Conservation (phyloP, 371 early-diverging fungal genomes). For the Mortierella sp. region DNA sequence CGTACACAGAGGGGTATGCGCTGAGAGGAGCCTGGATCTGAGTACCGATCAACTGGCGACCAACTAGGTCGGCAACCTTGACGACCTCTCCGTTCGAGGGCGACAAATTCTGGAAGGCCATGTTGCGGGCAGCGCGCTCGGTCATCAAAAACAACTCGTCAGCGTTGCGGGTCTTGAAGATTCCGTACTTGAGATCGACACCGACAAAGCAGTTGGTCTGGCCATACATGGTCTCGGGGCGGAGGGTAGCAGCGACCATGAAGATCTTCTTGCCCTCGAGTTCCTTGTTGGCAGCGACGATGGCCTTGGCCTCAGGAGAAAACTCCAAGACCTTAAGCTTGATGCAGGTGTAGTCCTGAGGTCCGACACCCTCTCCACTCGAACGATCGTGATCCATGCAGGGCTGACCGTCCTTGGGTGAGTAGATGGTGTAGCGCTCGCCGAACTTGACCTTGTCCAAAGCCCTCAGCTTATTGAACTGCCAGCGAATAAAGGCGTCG, state of each 20-base stretch:
- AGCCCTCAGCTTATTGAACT: slow-evolving; percentile 94
- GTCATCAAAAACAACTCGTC: slow-evolving; percentile 91
- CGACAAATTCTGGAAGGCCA: slow-evolving; percentile 94
- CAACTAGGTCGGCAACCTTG: slow-evolving; percentile 85
- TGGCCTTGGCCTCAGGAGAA: slow-evolving; percentile 63
- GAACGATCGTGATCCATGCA: slow-evolving; percentile 99
- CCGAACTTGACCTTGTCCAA: slow-evolving; percentile 96
- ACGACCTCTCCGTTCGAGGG: slow-evolving; percentile 73
- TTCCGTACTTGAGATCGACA: slow-evolving; percentile 90
- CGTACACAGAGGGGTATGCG: slow-evolving; percentile 84
- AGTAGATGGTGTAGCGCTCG: slow-evolving; percentile 99
- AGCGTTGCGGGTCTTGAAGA: slow-evolving; percentile 81
- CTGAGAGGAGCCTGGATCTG: slow-evolving; percentile 93
- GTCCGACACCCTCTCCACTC: slow-evolving; percentile 98
- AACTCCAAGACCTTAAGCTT: slow-evolving; percentile 86
- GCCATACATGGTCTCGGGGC: slow-evolving; percentile 99
- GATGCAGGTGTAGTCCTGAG: slow-evolving; percentile 96
- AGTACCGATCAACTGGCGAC: slow-evolving; percentile 89
- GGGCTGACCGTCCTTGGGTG: slow-evolving; percentile 97
- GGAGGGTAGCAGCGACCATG: slow-evolving; percentile 96
- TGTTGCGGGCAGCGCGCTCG: slow-evolving; percentile 95
- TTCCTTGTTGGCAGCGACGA: slow-evolving; percentile 65
- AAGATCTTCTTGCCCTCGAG: slow-evolving; percentile 84
- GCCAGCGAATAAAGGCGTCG: slow-evolving; percentile 99
- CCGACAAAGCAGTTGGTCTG: slow-evolving; percentile 99